Evolutionary conservation across 106 monocot genomes (phyloP), one percentile per base, ranked within the genome.

Genomic region (Vanilla planifolia): DNA sequence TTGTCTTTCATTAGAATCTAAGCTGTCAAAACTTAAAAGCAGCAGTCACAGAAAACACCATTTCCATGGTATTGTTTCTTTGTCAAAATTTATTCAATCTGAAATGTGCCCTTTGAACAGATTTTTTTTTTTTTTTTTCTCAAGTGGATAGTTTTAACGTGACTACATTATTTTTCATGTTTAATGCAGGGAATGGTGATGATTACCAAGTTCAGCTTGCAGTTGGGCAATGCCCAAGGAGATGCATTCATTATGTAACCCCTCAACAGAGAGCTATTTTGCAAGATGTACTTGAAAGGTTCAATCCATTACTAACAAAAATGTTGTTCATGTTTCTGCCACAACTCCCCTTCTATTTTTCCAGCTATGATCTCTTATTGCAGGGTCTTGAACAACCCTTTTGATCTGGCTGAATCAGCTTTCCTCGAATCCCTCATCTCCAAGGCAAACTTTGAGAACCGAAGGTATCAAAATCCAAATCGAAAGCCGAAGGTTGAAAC

Each of bases 211-310:
- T 95, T 24, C 85, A 83, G 30, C 71, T 89, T 62, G 94, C 89
- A 30, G 94, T 81, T 11, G 86, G 89, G 33, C 94, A 84, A 58
- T 95, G 94, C 67, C 94, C 94, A 17, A 78, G 82, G 47, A 80
- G 75, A 62, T 95, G 94, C 66, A 95, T 95, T 48, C 73, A 86
- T 64, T 95, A 86, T 65, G 94, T 89, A 24, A 95, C 94, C 6
- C 83, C 89, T 66, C 67, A 64, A 30, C 94, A 95, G 53, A 86
- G 94, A 71, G 66, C 55, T 33, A 72, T 89, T 39, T 61, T 95
- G 27, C 83, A 86, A 68, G 89, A 89, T 65, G 61, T 80, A 22
- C 85, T 95, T 19, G n/a, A 67, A 15, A 82, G 81, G 93, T 93
- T 53, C 30, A 35, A 29, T 6, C 3, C 43, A 27, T 47, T 6